Evolutionary conservation across 2,329 filamentous ascomycete species (phyloP).

Genomic region (Drechslerella dactyloides): DNA sequence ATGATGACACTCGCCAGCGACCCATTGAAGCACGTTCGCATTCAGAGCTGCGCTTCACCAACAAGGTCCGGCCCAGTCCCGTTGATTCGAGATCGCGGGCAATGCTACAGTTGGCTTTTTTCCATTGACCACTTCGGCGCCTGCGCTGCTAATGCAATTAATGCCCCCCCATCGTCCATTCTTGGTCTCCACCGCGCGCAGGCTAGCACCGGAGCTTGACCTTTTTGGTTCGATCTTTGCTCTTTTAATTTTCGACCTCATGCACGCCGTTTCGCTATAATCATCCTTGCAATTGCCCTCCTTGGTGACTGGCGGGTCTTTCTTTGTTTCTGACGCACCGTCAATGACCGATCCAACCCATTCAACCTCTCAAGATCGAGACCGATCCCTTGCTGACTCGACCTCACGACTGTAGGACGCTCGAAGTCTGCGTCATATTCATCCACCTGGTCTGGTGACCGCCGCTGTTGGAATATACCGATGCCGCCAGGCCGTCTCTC

Average conservation of each 20-base stretch:
- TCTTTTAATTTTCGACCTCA: constrained; percentile 4
- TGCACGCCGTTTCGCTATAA: constrained; percentile 5
- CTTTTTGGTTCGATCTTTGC: constrained; percentile 5
- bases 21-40: not conserved
- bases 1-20: constrained; percentile 1
- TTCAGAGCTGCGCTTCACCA: not conserved
- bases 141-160: constrained; percentile 7
- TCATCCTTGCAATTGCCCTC: not conserved
- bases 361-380: constrained; percentile 2
- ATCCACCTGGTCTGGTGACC: not conserved
- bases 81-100: not conserved
- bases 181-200: constrained; percentile 3
- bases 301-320: not conserved
- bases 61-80: not conserved
- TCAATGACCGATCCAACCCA: not conserved
- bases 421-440: not conserved
- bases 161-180: constrained; percentile 5
- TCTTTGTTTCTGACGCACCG: constrained; percentile 6
- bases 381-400: not conserved
- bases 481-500: not conserved
- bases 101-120: constrained; percentile 1
- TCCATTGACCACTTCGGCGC: constrained; percentile 7
- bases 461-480: constrained; percentile 1
- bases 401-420: not conserved
- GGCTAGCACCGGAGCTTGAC: not conserved